Evolutionary conservation across 192 early-diverging fungal species (phyloP).

Genomic region (Spizellomyces sp.): DNA sequence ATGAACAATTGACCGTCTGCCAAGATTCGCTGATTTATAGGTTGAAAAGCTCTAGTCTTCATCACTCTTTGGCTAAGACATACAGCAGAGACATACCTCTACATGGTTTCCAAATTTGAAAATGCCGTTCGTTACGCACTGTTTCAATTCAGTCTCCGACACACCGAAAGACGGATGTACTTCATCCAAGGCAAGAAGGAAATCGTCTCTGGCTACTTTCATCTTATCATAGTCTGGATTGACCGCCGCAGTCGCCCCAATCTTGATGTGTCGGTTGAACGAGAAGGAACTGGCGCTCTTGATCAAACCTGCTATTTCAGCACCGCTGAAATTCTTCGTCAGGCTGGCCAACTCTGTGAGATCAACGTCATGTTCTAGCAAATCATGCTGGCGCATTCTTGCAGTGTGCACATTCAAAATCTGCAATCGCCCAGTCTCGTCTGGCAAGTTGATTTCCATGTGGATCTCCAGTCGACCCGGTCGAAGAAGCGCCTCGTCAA

Average conservation of each 20-base stretch:
- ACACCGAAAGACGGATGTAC: slow-evolving; percentile 94
- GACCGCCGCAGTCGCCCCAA: slow-evolving; percentile 81
- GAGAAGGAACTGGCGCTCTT: slow-evolving; percentile 94
- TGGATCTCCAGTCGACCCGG: slow-evolving; percentile 96
- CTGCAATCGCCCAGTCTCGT: slow-evolving; percentile 88
- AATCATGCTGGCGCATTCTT: slow-evolving; percentile 77
- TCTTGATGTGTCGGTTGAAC: slow-evolving; percentile 93
- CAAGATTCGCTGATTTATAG: slow-evolving; percentile 51
- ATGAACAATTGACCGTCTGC: slow-evolving; percentile 57
- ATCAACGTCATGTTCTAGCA: slow-evolving; percentile 81
- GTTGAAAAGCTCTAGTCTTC: slow-evolving; percentile 1
- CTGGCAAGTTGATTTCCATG: slow-evolving; percentile 93
- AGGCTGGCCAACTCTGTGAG: slow-evolving; percentile 79
- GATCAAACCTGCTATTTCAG: slow-evolving; percentile 89
- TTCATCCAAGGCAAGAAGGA: slow-evolving; percentile 87
- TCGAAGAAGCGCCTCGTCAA: slow-evolving; percentile 95
- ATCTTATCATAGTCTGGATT: slow-evolving; percentile 85
- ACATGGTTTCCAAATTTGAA: slow-evolving; percentile 74
- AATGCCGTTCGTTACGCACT: slow-evolving; percentile 82
- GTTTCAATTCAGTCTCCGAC: slow-evolving; percentile 84
- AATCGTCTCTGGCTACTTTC: slow-evolving; percentile 84
- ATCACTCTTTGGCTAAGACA: slow-evolving; percentile 36
- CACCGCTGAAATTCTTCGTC: slow-evolving; percentile 97
- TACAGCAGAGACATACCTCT: slow-evolving; percentile 47
- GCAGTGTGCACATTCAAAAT: slow-evolving; percentile 95